These are phyloP conservation scores for Nicotiana otophora DNA, from an alignment of 257 asterid genomes.

Conservation along the genomic window DNA sequence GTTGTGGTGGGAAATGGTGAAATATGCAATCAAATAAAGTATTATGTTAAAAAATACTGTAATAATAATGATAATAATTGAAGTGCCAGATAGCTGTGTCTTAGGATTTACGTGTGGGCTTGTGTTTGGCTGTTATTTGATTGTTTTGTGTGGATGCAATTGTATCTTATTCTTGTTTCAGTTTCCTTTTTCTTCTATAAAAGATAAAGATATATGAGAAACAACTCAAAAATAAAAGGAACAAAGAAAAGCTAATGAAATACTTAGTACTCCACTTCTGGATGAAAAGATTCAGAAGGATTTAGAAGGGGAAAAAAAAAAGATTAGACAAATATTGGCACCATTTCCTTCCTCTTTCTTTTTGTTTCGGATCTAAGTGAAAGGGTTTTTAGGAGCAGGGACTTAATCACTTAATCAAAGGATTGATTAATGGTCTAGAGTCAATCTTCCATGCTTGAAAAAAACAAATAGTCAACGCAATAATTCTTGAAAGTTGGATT, in stretches of 20 bases:
- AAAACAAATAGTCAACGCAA: background rate
- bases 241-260: background rate
- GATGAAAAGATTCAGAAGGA: background rate
- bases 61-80: no score
- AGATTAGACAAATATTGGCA: background rate
- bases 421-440: background rate
- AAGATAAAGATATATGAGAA: no score
- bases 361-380: background rate
- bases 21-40: background rate
- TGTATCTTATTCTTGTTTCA: background rate
- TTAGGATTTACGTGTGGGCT: conserved; percentile 1
- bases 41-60: no score
- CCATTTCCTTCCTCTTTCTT: background rate
- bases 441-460: no score
- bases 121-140: background rate
- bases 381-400: background rate
- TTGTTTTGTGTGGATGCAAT: background rate
- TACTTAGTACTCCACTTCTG: no score
- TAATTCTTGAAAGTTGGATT: background rate
- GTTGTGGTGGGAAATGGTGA: conserved; percentile 5
- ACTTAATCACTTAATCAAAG: background rate
- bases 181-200: no score
- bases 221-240: background rate
- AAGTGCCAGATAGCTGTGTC: background rate
- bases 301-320: background rate